Conservation (phyloP, 257 asterid genomes). For the Ilex asprella region DNA sequence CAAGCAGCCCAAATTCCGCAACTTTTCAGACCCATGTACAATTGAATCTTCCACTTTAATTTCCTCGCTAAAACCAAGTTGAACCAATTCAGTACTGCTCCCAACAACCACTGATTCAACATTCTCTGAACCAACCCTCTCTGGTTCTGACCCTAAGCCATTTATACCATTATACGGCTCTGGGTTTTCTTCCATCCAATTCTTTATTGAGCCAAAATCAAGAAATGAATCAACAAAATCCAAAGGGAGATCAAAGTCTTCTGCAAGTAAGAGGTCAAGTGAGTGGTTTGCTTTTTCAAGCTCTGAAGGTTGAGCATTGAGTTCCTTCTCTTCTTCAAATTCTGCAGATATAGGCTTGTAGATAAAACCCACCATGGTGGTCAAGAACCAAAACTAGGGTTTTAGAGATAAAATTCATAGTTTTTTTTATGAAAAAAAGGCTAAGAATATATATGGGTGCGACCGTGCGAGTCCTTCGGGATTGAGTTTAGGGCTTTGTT, state of each 20-base stretch:
- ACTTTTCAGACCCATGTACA: conserved; percentile 4
- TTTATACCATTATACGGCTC: conserved; percentile 19
- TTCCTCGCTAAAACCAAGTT: conserved; percentile 12
- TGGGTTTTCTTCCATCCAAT: conserved; percentile 34
- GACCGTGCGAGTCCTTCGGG: no score
- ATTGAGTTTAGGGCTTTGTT: no score
- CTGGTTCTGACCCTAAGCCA: conserved; percentile 18
- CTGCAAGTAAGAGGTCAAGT: conserved; percentile 23
- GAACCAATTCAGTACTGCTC: conserved; percentile 5
- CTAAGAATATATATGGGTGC: conserved; percentile 21
- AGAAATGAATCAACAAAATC: conserved; percentile 49
- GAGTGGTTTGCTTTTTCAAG: conserved; percentile 25
- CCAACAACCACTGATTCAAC: conserved; percentile 4
- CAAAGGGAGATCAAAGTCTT: conserved; percentile 25
- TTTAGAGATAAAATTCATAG: conserved; percentile 17
- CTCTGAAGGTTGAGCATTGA: conserved; percentile 4
- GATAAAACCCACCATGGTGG: conserved; percentile 51
- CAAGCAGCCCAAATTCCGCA: conserved; percentile 11
- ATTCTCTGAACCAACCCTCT: conserved; percentile 10
- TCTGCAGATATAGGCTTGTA: conserved; percentile 28
- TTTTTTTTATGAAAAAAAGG: conserved; percentile 2
- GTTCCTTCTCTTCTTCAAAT: conserved; percentile 6
- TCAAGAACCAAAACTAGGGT: conserved; percentile 24
- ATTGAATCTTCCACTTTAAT: conserved; percentile 13
- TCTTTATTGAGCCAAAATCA: conserved; percentile 44